Evolutionary conservation across 2,329 filamentous ascomycete genomes (phyloP).

Genomic region (Aspergillus aculeatinus): DNA sequence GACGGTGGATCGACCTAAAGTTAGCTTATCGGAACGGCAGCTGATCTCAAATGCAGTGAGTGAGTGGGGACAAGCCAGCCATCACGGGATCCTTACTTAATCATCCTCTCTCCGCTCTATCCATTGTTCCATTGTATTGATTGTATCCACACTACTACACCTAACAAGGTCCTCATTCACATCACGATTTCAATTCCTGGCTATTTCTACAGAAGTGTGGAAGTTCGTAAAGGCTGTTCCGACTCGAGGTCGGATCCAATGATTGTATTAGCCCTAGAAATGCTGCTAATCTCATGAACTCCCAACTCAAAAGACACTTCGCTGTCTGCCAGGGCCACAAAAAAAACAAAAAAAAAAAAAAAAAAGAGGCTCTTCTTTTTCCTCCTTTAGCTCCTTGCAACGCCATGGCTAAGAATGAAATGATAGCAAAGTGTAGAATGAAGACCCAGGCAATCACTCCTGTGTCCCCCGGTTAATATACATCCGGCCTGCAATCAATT

Average conservation of each 20-base stretch:
- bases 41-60: neutral
- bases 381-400: conserved; percentile 11
- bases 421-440: conserved; percentile 8
- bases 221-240: too few relatives aligned
- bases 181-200: neutral
- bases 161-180: neutral
- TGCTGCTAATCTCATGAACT: neutral
- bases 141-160: too few relatives aligned
- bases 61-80: neutral
- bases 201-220: too few relatives aligned
- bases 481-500: conserved; percentile 19
- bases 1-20: too few relatives aligned
- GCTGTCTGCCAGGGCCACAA: neutral
- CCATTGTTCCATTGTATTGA: neutral
- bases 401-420: conserved; percentile 17
- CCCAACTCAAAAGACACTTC: neutral
- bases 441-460: conserved; percentile 9
- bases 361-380: conserved; percentile 11
- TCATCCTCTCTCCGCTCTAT: neutral
- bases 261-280: neutral
- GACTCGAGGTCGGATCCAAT: neutral
- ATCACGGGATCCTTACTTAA: neutral
- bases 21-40: conserved; percentile 5
- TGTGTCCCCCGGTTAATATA: conserved; percentile 16
- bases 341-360: too few relatives aligned